phyloP scores from a whole-genome alignment of 306 rosid genomes.

The Dalbergia oliveri region DNA sequence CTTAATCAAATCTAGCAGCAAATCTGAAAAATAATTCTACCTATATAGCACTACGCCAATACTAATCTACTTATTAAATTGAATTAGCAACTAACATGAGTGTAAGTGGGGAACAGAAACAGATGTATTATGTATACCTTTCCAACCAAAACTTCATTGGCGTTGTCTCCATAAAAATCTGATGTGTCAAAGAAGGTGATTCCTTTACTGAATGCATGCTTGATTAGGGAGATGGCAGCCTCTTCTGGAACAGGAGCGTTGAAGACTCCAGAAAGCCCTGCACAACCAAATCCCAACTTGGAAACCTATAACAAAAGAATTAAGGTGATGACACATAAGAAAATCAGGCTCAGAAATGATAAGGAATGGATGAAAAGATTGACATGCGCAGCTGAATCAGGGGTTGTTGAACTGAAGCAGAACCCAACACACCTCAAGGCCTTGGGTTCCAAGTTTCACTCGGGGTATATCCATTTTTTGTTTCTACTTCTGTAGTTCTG shows the following conservation, averaged over 20 bases:
- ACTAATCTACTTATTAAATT: background rate
- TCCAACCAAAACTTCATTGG: constrained; percentile 68
- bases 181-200: constrained; percentile 75
- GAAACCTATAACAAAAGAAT: constrained; percentile 55
- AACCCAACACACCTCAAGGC: constrained; percentile 54
- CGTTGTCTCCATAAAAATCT: constrained; percentile 58
- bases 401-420: background rate
- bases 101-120: background rate
- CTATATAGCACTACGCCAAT: too few species aligned
- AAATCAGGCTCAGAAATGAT: background rate
- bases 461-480: constrained; percentile 54
- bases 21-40: too few species aligned
- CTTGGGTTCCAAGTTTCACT: constrained; percentile 62
- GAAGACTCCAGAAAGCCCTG: constrained; percentile 63
- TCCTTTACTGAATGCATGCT: constrained; percentile 62
- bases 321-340: background rate
- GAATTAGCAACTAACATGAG: background rate
- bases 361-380: too few species aligned
- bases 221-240: constrained; percentile 59
- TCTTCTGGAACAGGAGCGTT: constrained; percentile 61
- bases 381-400: background rate
- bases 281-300: constrained; percentile 72
- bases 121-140: constrained; percentile 52
- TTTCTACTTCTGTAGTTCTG: background rate
- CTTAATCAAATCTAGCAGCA: too few species aligned